Conservation (phyloP, 345 rosid species). For the Lagerstroemia speciosa region DNA sequence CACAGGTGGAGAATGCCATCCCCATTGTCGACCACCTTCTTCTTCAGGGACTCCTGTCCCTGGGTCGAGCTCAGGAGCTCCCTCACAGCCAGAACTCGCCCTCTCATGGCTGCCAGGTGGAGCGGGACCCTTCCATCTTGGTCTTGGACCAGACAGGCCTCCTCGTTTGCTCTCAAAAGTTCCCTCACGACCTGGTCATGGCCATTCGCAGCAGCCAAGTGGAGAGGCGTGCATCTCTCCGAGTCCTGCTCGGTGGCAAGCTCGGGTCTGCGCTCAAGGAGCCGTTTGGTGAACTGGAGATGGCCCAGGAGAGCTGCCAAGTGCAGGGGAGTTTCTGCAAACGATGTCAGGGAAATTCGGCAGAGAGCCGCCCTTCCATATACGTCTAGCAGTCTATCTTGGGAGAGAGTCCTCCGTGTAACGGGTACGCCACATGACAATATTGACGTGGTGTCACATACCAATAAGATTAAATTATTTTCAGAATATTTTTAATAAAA, state of each 20-base stretch:
- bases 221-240: too few species aligned
- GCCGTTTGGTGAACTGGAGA: too few species aligned
- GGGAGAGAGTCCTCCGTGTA: background rate
- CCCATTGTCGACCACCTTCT: background rate
- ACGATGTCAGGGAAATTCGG: background rate
- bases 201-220: background rate
- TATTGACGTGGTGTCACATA: too few species aligned
- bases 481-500: too few species aligned
- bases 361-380: background rate
- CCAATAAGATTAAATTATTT: too few species aligned
- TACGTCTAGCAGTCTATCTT: too few species aligned
- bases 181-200: background rate
- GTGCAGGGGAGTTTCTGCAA: background rate
- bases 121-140: too few species aligned
- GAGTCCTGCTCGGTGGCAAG: too few species aligned
- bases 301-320: too few species aligned
- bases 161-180: background rate
- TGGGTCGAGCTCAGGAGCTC: background rate
- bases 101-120: background rate
- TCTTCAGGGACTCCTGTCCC: background rate
- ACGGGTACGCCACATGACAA: too few species aligned
- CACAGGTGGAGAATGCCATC: background rate
- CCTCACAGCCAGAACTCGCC: background rate
- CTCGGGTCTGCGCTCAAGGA: too few species aligned
- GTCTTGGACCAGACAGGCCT: constrained; percentile 1